Evolutionary conservation across 2,329 filamentous ascomycete genomes (phyloP).

Genomic region (Fusarium tanahbumbuense): DNA sequence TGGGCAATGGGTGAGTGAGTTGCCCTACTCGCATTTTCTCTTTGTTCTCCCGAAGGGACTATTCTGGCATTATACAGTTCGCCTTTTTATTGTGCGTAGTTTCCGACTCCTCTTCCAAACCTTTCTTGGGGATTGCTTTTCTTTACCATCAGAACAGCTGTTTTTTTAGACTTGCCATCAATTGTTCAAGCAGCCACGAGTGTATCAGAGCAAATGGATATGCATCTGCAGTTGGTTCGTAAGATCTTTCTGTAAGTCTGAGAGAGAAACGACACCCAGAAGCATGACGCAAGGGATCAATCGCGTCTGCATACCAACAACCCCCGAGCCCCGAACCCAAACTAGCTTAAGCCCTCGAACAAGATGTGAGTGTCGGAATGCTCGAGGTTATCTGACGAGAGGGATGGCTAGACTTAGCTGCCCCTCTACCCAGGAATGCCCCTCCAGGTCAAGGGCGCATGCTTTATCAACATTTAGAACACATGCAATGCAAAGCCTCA

Average conservation of each 20-base stretch:
- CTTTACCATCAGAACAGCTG: conserved; percentile 13
- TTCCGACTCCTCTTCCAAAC: conserved; percentile 6
- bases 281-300: conserved; percentile 42
- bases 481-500: conserved; percentile 35
- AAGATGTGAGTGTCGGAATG: conserved; percentile 38
- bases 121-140: conserved; percentile 35
- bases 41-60: conserved; percentile 23
- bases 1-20: conserved; percentile 5
- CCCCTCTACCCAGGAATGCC: conserved; percentile 47
- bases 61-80: conserved; percentile 3
- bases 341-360: conserved; percentile 26
- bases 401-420: conserved; percentile 40
- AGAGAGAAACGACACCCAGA: conserved; percentile 6
- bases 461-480: conserved; percentile 32
- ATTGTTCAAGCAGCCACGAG: conserved; percentile 16
- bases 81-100: conserved; percentile 6
- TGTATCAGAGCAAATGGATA: conserved; percentile 20
- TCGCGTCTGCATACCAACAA: conserved; percentile 44
- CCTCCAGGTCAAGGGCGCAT: conserved; percentile 43
- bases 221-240: conserved; percentile 11
- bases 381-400: conserved; percentile 33
- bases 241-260: conserved; percentile 24
- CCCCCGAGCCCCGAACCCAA: conserved; percentile 29
- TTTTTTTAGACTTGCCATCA: conserved; percentile 4
- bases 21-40: neutral